Base-by-base conservation (phyloP, 441 rosid species). In the Populus hybrid region DNA sequence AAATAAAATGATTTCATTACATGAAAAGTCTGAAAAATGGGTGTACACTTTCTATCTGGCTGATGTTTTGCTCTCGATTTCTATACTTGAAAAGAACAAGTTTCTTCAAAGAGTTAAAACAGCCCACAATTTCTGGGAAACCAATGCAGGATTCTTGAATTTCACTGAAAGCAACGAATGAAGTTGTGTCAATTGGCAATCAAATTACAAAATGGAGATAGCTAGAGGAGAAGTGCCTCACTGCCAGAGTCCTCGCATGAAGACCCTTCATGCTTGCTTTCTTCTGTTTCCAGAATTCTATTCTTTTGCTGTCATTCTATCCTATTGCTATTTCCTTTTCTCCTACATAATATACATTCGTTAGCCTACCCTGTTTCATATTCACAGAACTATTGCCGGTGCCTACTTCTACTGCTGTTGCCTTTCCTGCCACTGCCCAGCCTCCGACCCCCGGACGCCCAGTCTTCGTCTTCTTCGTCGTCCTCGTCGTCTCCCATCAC, bases 381-480 rank as follows among this genome's bases (percentile, higher is more conserved):
- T 85, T 77, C 77, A 85, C 90, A 82, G 24, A 7, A 75, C 46
- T 4, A 72, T 76, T 86, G 83, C 81, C 86, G 89, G 87, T 90
- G 87, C 81, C 81, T 73, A 65, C 87, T 76, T 82, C 93, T 89
- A 38, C 69, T 73, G 81, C 81, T 82, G 89, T 81, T 84, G 40
- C 80, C 71, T 81, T 78, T 90, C 81, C 90, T 84, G 40, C 86
- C 84, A 28, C 84, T 83, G 57, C 46, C 76, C 72, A 76, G 10
- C 87, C 83, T 79, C 81, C 90, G 86, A 32, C 10, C 85, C 24
- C 93, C 85, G 32, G 90, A 94, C 7, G 71, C 84, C 89, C 88
- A 87, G 6, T 83, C 91, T 57, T 34, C 66, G 2, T 89, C 93
- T 5, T 88, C 91, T 8, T 85, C 84, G 0, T 84, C 94, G 34